A percentile compares a stretch with the other conserved stretches of the same genome.
phyloP scores from a whole-genome alignment of 1,139 yeast genomes.

The Kluyveromyces sp. region DNA sequence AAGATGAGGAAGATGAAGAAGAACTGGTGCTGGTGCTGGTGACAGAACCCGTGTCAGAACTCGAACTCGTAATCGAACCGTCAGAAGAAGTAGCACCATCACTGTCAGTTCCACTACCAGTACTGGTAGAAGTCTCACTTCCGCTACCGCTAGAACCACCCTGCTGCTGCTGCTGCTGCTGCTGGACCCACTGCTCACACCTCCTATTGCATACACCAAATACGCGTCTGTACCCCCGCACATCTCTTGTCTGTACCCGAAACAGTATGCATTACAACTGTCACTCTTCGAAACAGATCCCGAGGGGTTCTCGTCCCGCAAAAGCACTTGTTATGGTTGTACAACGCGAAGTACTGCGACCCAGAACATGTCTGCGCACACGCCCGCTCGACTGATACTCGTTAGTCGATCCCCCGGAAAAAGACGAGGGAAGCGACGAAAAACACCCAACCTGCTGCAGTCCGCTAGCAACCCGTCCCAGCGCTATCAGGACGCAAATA shows the following conservation, averaged over 20 bases:
- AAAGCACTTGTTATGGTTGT: slow-evolving; percentile 43
- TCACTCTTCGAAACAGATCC: slow-evolving; percentile 18
- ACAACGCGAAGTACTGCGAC: slow-evolving; percentile 46
- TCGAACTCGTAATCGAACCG: not conserved
- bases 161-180: slow-evolving; percentile 2
- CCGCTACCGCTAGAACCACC: not conserved
- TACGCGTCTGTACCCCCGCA: slow-evolving; percentile 39
- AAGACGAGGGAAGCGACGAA: slow-evolving; percentile 33
- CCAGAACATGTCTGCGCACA: slow-evolving; percentile 39
- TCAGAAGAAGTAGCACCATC: not conserved
- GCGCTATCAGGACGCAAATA: not conserved
- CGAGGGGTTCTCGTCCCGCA: slow-evolving; percentile 41
- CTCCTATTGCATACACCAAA: slow-evolving; percentile 29
- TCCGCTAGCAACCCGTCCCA: not conserved
- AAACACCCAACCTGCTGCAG: slow-evolving; percentile 23
- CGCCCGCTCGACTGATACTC: slow-evolving; percentile 39
- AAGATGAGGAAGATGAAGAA: not conserved
- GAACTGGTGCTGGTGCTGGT: not conserved
- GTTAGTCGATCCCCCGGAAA: slow-evolving; percentile 32
- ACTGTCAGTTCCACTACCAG: too few species aligned
- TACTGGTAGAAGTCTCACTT: too few species aligned
- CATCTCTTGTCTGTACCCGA: slow-evolving; percentile 31
- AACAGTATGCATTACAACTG: slow-evolving; percentile 29
- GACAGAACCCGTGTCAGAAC: not conserved
- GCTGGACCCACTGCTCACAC: slow-evolving; percentile 7